Base-by-base conservation (phyloP, 768 basidiomycete species). In the Hypholoma fasciculare region DNA sequence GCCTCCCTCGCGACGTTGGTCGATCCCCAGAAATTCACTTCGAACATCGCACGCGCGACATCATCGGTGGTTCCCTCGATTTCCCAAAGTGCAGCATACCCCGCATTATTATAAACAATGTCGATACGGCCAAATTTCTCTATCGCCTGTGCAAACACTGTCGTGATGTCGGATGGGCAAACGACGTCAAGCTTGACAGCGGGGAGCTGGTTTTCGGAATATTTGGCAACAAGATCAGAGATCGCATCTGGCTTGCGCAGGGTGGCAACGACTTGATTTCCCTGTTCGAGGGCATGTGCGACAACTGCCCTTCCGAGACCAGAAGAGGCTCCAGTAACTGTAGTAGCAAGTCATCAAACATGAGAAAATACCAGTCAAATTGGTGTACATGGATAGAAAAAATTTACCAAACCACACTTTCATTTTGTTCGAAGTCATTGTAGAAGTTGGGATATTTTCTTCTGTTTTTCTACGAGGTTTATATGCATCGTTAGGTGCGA, bases 21-120 rank as follows among this genome's bases (percentile, higher is more conserved):
- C 2, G 51, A 38, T 12, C 51, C 51, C 51, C 51, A 52, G 40
- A 52, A 52, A 19, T 52, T 39, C 1, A 52, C 51, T 2, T 52
- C 51, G 13, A 52, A 52, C 16, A 20, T 34, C 8, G 17, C 20
- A 4, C 51, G 36, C 38, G 51, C 51, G 19, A 27, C 20, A 13
- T 52, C 37, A 11, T 52, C 51, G 1, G 13, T 3, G 4, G 51
- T 52, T n/a, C 51, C 19, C 27, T 52, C 51, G 8, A 39, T 16
- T 27, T 39, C 51, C 9, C 38, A 19, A 23, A 39, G 4, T 1
- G 40, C 19, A 17, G 11, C 23, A 42, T 39, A 26, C 19, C 53
- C 54, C 11, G 58, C 58, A 23, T 60, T 60, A 27, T 51, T 60
- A 14, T 54, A 42, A 12, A 60, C 58, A 26, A 60, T 49, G 27